Conservation (phyloP, 306 rosid genomes). For the Prunus salicina region DNA sequence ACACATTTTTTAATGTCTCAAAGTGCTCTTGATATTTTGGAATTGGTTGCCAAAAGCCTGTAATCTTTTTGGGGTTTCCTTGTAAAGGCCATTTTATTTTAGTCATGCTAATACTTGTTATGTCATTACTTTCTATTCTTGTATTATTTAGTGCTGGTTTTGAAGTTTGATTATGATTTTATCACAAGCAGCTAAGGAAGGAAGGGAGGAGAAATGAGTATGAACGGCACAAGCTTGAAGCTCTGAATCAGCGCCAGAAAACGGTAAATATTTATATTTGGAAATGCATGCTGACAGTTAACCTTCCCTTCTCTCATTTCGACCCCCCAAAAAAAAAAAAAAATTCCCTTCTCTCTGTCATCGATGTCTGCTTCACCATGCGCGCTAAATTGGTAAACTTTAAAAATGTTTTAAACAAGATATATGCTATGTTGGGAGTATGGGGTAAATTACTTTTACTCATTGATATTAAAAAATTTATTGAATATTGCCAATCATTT, state of each 20-base stretch:
- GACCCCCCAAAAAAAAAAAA: no score
- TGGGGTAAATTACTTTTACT: neutral
- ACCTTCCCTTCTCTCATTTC: neutral
- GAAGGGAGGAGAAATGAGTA: slow-evolving; percentile 83
- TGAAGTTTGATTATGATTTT: neutral
- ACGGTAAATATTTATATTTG: slow-evolving; percentile 34
- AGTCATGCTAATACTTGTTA: neutral
- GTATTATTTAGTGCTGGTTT: neutral
- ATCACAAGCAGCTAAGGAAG: slow-evolving; percentile 65
- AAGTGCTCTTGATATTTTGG: neutral
- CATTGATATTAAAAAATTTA: neutral
- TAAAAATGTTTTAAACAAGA: neutral
- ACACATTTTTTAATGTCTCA: neutral
- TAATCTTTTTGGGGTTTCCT: neutral
- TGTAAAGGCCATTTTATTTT: neutral
- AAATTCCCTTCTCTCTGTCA: neutral
- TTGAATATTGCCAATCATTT: slow-evolving; percentile 10
- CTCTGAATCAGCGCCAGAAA: slow-evolving; percentile 75
- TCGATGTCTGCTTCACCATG: neutral
- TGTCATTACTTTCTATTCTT: neutral
- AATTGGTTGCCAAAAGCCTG: neutral
- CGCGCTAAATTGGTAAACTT: neutral
- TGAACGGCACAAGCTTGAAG: slow-evolving; percentile 76
- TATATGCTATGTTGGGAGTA: neutral
- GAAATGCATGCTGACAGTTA: neutral